These are phyloP conservation scores for Umbilicus rupestris DNA, from an alignment of 164 flowering plant genomes.

Conservation along the genomic window DNA sequence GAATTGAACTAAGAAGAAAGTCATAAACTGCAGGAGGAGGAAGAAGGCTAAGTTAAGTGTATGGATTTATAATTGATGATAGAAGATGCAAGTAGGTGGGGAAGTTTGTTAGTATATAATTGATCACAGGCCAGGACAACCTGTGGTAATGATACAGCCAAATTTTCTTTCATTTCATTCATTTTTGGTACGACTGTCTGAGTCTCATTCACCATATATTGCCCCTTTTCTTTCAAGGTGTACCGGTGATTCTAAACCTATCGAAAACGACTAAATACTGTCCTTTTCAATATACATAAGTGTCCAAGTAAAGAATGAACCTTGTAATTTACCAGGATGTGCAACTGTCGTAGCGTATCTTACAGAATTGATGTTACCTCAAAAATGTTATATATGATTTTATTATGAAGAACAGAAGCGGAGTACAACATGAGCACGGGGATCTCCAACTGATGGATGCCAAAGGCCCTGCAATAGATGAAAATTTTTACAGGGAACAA, in stretches of 20 bases:
- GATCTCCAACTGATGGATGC: too few species aligned
- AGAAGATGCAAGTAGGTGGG: background rate
- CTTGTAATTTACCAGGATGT: background rate
- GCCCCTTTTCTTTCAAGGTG: background rate
- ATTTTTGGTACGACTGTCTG: background rate
- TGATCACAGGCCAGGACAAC: background rate
- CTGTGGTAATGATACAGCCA: background rate
- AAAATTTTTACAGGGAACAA: too few species aligned
- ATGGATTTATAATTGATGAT: background rate
- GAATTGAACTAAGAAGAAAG: background rate
- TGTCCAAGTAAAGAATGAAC: too few species aligned
- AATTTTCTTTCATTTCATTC: background rate
- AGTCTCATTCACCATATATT: background rate
- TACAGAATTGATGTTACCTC: background rate
- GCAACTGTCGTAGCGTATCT: background rate
- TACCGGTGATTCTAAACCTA: background rate
- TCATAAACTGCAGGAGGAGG: background rate
- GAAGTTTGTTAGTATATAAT: background rate
- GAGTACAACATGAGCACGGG: too few species aligned
- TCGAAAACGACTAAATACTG: background rate
- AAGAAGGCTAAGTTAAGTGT: background rate
- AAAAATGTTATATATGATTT: background rate
- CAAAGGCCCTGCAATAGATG: too few species aligned
- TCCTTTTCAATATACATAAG: background rate
- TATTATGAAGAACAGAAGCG: background rate